Conservation (phyloP, 331 rosid species). For the Erythrophleum ivorense region DNA sequence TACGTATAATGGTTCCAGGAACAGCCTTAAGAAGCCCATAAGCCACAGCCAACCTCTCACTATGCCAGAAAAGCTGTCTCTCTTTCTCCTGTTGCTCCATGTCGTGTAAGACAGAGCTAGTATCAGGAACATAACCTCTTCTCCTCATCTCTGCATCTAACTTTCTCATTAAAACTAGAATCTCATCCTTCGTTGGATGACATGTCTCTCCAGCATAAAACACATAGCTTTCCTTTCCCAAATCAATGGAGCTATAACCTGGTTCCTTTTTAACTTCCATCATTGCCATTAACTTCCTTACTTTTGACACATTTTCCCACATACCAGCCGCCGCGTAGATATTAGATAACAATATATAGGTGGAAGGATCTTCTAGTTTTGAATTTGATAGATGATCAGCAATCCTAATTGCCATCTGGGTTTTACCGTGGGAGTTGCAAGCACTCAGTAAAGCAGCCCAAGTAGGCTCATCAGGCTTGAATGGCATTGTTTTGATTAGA, state of each 20-base stretch:
- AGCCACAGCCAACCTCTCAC: constrained; percentile 82
- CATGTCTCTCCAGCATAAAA: constrained; percentile 84
- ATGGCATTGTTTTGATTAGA: constrained; percentile 62
- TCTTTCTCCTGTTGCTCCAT: constrained; percentile 85
- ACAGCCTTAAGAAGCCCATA: constrained; percentile 76
- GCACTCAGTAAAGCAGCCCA: constrained; percentile 89
- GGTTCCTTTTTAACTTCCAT: constrained; percentile 78
- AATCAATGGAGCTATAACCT: constrained; percentile 73
- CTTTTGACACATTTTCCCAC: constrained; percentile 78
- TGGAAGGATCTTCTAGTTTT: constrained; percentile 68
- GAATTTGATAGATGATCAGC: constrained; percentile 59
- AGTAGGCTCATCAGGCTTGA: constrained; percentile 77
- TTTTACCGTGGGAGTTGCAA: constrained; percentile 69
- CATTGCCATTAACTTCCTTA: constrained; percentile 61
- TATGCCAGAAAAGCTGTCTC: constrained; percentile 79
- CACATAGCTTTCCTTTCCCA: constrained; percentile 70
- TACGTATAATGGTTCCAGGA: constrained; percentile 63
- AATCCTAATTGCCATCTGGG: constrained; percentile 67
- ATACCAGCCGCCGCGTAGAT: constrained; percentile 66
- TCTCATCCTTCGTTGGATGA: constrained; percentile 75
- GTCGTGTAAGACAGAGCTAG: constrained; percentile 73
- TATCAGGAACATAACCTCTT: constrained; percentile 83
- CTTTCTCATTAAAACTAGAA: constrained; percentile 55
- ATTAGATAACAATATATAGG: constrained; percentile 69
- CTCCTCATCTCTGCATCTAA: constrained; percentile 72